Percentiles rank a stretch among this genome's conserved stretches.
Evolutionary conservation across 495 filamentous ascomycete species (phyloP).

Genomic region (Lasiosphaeria miniovina): DNA sequence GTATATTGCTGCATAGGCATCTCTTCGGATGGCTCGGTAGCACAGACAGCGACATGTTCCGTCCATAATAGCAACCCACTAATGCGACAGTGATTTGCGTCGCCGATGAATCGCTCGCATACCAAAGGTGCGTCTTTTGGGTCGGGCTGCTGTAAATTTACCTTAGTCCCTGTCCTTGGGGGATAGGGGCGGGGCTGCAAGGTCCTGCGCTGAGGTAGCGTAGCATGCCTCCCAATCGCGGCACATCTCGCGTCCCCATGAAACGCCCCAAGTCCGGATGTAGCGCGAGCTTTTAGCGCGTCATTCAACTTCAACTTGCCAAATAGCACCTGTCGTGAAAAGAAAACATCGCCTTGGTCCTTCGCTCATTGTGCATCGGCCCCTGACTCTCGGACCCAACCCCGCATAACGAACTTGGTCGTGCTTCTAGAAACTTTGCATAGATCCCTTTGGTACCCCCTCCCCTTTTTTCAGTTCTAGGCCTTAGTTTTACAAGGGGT

Average conservation of each 20-base stretch:
- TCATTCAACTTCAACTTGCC: constrained; percentile 21
- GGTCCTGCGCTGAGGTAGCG: constrained; percentile 2
- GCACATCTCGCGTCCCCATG: constrained; percentile 9
- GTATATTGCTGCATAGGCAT: no score
- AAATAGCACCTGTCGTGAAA: constrained; percentile 19
- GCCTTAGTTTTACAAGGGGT: not conserved
- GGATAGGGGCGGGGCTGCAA: not conserved
- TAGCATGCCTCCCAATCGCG: constrained; percentile 11
- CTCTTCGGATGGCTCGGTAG: no score
- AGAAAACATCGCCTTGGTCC: not conserved
- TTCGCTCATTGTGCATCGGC: constrained; percentile 1
- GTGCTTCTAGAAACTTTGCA: constrained; percentile 8
- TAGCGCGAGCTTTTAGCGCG: constrained; percentile 19
- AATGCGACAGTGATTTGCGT: no score
- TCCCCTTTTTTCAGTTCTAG: not conserved
- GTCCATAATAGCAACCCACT: no score
- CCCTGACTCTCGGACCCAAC: not conserved
- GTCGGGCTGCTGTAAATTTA: constrained; percentile 12
- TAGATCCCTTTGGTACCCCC: constrained; percentile 8
- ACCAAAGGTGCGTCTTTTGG: not conserved
- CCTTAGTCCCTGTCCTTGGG: constrained; percentile 11
- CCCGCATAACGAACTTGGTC: not conserved
- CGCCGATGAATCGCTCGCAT: not conserved
- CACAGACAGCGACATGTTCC: no score
- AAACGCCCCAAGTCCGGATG: constrained; percentile 16